A percentile compares a stretch with the other conserved stretches of the same genome.
Evolutionary conservation across 2,329 filamentous ascomycete genomes (phyloP).

Genomic region (Cytospora paraplurivora): DNA sequence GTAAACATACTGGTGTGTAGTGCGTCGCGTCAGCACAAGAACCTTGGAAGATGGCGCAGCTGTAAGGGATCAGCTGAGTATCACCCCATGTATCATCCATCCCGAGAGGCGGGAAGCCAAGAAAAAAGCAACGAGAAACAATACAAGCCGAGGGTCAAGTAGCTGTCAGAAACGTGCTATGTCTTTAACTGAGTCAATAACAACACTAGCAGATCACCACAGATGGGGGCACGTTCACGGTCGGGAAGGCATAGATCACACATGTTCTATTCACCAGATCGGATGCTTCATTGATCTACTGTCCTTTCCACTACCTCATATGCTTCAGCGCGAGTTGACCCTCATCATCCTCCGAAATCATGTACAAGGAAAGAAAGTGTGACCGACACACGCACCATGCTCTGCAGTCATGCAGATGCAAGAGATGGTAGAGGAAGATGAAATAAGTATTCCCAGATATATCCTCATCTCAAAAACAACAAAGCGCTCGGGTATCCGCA

Average conservation of each 20-base stretch:
- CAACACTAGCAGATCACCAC: neutral
- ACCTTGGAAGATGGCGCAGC: conserved; percentile 6
- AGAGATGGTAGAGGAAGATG: neutral
- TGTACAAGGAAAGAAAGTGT: neutral
- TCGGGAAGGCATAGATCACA: neutral
- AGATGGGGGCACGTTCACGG: neutral
- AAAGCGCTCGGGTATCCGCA: neutral
- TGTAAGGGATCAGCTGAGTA: conserved; percentile 19
- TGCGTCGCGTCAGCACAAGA: neutral
- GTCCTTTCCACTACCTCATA: neutral
- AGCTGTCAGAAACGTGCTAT: no score
- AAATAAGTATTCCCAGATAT: neutral
- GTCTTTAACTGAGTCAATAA: neutral
- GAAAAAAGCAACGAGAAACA: neutral
- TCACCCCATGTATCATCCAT: neutral
- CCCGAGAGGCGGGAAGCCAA: neutral
- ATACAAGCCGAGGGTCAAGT: neutral
- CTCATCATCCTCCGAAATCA: neutral
- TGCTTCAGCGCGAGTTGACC: neutral
- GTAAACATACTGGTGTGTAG: conserved; percentile 10
- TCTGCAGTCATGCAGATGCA: neutral
- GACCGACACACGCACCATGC: neutral
- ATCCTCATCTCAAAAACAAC: neutral
- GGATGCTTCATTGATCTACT: neutral
- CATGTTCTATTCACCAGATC: neutral